Base-by-base conservation (phyloP, 305 asterid species). In the Rubia balearica region DNA sequence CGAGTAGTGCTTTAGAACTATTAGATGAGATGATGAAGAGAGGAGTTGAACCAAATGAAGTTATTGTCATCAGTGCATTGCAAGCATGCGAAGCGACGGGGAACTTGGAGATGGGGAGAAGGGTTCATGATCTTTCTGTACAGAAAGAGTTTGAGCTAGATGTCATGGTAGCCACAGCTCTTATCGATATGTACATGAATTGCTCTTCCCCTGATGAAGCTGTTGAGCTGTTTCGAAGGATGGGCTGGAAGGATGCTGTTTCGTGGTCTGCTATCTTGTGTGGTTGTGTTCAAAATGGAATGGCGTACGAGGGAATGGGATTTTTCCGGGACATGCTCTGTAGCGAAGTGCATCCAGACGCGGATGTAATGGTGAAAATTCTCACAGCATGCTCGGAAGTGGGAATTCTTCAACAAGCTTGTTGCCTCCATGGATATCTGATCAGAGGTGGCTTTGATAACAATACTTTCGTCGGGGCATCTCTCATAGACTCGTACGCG, bases 131-230 rank as follows among this genome's bases (percentile, higher is more conserved):
- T 63, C 63, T 85, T 67, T 88, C 84, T 72, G 41, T 67, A 9
- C 75, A 67, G 12, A 82, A 74, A 64, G 81, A 80, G 49, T 64
- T 88, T 16, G 86, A 84, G 71, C 66, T 57, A 3, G 77, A 88
- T 79, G 72, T 81, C 13, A 73, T 79, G 79, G 83, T 89, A 59
- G 81, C 92, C 62, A 87, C 96, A 17, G 89, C 96, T 71, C 76
- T 92, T 45, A 84, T 89, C 16, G 92, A 87, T 70, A 89, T 92
- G 98, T 91, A 91, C 83, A 87, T 88, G 91, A 85, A 61, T 74
- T 91, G 95, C 64, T 64, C 63, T 74, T 81, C 84, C 72, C 91
- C 90, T 17, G 78, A 81, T 73, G 91, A 87, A 75, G 97, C 96
- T 7, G 49, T 77, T 53, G 65, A 78, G 65, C 80, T 87, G 38